Conservation (phyloP, 441 rosid species). For the Raphanus hybrid region DNA sequence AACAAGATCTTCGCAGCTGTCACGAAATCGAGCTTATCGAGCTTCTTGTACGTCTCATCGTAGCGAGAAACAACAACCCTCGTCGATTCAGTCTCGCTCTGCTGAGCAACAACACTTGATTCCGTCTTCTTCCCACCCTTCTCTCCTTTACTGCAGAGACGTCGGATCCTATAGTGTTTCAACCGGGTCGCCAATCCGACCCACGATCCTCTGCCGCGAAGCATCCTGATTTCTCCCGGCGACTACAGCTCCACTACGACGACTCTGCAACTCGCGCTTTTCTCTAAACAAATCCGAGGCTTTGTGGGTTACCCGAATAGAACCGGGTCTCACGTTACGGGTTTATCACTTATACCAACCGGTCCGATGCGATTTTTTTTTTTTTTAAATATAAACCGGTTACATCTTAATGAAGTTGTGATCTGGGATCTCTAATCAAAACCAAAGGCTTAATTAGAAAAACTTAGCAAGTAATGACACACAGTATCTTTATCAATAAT, state of each 20-base stretch:
- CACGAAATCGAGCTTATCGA: slow-evolving; percentile 72
- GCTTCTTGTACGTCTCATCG: slow-evolving; percentile 57
- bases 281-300: neutral
- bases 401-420: neutral
- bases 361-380: neutral
- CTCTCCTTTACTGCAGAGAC: slow-evolving; percentile 41
- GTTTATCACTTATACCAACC: neutral
- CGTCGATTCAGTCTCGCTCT: too few species aligned
- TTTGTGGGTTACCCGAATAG: slow-evolving; percentile 11
- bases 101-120: slow-evolving; percentile 34
- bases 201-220: slow-evolving; percentile 49
- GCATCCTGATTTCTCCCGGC: slow-evolving; percentile 41
- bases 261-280: slow-evolving; percentile 16
- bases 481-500: slow-evolving; percentile 17
- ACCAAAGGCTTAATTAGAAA: slow-evolving; percentile 11
- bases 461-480: slow-evolving; percentile 8
- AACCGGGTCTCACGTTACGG: neutral
- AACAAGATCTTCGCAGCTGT: slow-evolving; percentile 75
- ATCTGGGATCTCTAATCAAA: slow-evolving; percentile 9
- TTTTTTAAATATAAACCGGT: neutral
- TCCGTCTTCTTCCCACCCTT: slow-evolving; percentile 41
- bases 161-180: slow-evolving; percentile 33
- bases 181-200: slow-evolving; percentile 38
- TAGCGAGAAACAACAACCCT: slow-evolving; percentile 42
- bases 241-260: slow-evolving; percentile 7